phyloP scores from a whole-genome alignment of 768 basidiomycete species.

The Pleurotus cornucopiae region DNA sequence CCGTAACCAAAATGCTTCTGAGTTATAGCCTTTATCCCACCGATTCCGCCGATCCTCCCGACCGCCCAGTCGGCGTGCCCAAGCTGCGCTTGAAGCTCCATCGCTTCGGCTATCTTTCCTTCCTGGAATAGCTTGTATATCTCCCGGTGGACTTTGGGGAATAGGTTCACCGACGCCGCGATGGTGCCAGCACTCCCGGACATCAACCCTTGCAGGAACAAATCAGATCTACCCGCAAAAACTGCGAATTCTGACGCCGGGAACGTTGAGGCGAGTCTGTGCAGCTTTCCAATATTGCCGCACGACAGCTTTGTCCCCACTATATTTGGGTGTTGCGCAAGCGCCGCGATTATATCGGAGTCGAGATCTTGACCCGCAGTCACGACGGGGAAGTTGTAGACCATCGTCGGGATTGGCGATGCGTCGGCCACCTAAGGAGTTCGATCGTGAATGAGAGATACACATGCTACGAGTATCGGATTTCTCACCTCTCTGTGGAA shows the following conservation, averaged over 20 bases:
- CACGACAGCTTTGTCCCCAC: slow-evolving; percentile 85
- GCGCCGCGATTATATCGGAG: slow-evolving; percentile 65
- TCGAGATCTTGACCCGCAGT: slow-evolving; percentile 83
- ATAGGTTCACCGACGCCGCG: slow-evolving; percentile 57
- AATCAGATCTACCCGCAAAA: slow-evolving; percentile 73
- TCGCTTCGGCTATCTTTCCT: slow-evolving; percentile 55
- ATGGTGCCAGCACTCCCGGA: slow-evolving; percentile 65
- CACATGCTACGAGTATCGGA: too few species aligned
- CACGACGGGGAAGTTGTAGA: slow-evolving; percentile 85
- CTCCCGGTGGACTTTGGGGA: slow-evolving; percentile 53
- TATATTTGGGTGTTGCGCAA: slow-evolving; percentile 79
- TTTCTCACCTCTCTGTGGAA: slow-evolving; percentile 56
- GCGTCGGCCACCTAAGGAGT: slow-evolving; percentile 50
- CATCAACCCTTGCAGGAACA: slow-evolving; percentile 58
- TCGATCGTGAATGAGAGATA: too few species aligned
- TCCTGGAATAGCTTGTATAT: slow-evolving; percentile 46
- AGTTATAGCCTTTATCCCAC: slow-evolving; percentile 64
- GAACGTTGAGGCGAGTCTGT: slow-evolving; percentile 63
- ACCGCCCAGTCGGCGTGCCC: slow-evolving; percentile 66
- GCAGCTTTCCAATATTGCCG: slow-evolving; percentile 80
- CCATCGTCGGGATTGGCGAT: slow-evolving; percentile 67
- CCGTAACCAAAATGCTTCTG: slow-evolving; percentile 65
- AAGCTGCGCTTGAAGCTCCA: slow-evolving; percentile 54
- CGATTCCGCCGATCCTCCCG: slow-evolving; percentile 61
- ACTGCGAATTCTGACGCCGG: slow-evolving; percentile 55